A percentile compares a stretch with the other conserved stretches of the same genome.
phyloP scores from a whole-genome alignment of 2,329 filamentous ascomycete species.

The Orbilia javanica region DNA sequence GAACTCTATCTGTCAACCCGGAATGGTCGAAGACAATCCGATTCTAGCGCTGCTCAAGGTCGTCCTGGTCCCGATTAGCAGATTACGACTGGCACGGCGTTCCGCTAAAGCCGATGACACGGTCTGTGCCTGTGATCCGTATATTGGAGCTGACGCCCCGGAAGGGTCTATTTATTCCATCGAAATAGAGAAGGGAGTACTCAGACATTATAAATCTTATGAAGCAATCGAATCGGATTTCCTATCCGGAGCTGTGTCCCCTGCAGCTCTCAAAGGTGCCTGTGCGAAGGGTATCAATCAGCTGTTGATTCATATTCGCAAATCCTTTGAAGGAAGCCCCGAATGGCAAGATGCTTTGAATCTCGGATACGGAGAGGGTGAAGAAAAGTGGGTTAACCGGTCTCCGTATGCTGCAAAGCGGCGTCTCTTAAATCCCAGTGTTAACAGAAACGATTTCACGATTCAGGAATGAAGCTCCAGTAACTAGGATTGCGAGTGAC shows the following conservation, averaged over 20 bases:
- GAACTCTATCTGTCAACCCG: conserved; percentile 28
- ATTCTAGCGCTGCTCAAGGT: conserved; percentile 19
- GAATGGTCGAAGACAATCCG: conserved; percentile 10
- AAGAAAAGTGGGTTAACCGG: too few species aligned
- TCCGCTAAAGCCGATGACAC: background rate
- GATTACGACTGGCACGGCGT: background rate
- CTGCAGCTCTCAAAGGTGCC: conserved; percentile 11
- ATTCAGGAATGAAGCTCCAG: too few species aligned
- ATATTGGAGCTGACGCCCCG: background rate
- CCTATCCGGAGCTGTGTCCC: conserved; percentile 3
- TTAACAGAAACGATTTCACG: too few species aligned
- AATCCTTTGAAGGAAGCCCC: conserved; percentile 30
- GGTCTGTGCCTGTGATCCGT: conserved; percentile 1
- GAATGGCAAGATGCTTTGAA: conserved; percentile 23
- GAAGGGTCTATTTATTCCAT: conserved; percentile 14
- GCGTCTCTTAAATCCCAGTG: too few species aligned
- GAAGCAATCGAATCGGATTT: conserved; percentile 42
- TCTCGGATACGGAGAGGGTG: conserved; percentile 21
- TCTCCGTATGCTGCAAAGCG: too few species aligned
- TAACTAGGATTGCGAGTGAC: too few species aligned
- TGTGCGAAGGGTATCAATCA: conserved; percentile 27
- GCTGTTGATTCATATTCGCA: conserved; percentile 31
- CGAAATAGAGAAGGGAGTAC: background rate
- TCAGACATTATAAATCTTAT: conserved; percentile 37
- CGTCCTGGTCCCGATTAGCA: conserved; percentile 23